Percentiles rank a stretch among this genome's conserved stretches.
Evolutionary conservation across 1,139 yeast species (phyloP).

Genomic region (Lodderomyces theae): DNA sequence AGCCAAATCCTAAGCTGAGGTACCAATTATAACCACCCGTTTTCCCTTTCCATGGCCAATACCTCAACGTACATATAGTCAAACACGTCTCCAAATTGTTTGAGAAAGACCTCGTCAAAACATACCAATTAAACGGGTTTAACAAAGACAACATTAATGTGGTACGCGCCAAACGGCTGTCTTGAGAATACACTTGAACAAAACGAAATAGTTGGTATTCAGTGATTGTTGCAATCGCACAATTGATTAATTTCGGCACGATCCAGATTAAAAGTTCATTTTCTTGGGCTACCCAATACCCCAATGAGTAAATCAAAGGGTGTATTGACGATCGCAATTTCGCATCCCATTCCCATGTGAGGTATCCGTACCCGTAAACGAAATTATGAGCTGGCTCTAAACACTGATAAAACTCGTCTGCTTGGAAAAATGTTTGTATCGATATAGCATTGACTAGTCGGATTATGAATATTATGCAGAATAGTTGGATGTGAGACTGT

Average conservation of each 20-base stretch:
- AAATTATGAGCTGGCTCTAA: slow-evolving; percentile 84
- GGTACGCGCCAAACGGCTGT: slow-evolving; percentile 39
- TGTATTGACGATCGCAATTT: slow-evolving; percentile 76
- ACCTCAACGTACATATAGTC: slow-evolving; percentile 65
- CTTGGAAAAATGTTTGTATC: slow-evolving; percentile 79
- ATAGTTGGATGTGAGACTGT: slow-evolving; percentile 6
- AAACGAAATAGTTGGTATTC: slow-evolving; percentile 61
- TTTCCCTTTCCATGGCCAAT: slow-evolving; percentile 63
- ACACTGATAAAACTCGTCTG: slow-evolving; percentile 93
- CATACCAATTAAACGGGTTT: slow-evolving; percentile 83
- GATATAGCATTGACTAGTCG: slow-evolving; percentile 57
- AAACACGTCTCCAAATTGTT: slow-evolving; percentile 77
- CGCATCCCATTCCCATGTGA: slow-evolving; percentile 93
- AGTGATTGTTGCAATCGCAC: slow-evolving; percentile 65
- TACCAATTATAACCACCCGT: slow-evolving; percentile 17
- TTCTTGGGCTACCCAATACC: slow-evolving; percentile 26
- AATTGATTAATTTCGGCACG: slow-evolving; percentile 69
- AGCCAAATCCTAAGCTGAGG: slow-evolving; percentile 43
- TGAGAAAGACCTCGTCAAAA: slow-evolving; percentile 79
- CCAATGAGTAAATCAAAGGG: slow-evolving; percentile 64
- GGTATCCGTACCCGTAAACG: slow-evolving; percentile 76
- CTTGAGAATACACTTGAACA: slow-evolving; percentile 29
- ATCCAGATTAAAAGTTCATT: slow-evolving; percentile 15
- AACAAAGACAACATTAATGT: slow-evolving; percentile 54
- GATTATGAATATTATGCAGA: slow-evolving; percentile 12